Conservation (phyloP, 257 asterid genomes). For the Cynanchum wilfordii region DNA sequence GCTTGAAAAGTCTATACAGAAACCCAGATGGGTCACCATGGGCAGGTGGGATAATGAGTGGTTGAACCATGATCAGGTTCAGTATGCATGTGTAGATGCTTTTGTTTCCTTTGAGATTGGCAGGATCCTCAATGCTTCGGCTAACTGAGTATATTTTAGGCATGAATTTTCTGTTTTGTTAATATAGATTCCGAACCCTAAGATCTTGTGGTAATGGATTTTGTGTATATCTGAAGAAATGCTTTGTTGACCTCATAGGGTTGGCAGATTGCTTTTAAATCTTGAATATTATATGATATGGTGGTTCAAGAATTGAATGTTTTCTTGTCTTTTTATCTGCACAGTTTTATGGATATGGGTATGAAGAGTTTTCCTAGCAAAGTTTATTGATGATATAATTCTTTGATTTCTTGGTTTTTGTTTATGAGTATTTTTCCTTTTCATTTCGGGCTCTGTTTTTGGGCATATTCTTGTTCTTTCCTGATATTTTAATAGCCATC, state of each 20-base stretch:
- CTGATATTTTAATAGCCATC: too few species aligned
- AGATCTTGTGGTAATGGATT: not conserved
- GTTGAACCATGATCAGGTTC: not conserved
- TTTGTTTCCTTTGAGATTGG: not conserved
- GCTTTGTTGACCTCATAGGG: not conserved
- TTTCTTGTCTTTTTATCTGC: not conserved
- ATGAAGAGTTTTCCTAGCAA: not conserved
- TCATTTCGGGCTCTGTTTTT: too few species aligned
- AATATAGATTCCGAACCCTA: not conserved
- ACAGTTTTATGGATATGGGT: not conserved
- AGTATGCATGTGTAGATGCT: constrained; percentile 8
- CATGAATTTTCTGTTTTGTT: not conserved
- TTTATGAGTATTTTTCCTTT: too few species aligned
- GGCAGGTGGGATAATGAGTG: not conserved
- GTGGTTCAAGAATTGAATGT: not conserved
- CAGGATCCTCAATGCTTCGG: not conserved
- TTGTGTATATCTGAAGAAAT: not conserved
- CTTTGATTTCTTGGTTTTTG: not conserved
- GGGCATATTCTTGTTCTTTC: not conserved
- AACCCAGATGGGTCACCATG: constrained; percentile 30
- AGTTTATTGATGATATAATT: not conserved
- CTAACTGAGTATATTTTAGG: not conserved
- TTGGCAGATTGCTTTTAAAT: not conserved
- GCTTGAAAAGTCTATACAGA: constrained; percentile 19
- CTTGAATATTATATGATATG: not conserved